Evolutionary conservation across 352 stramenopile species (phyloP), one percentile per base, ranked within the genome.

Genomic region (Pythium monospermum): DNA sequence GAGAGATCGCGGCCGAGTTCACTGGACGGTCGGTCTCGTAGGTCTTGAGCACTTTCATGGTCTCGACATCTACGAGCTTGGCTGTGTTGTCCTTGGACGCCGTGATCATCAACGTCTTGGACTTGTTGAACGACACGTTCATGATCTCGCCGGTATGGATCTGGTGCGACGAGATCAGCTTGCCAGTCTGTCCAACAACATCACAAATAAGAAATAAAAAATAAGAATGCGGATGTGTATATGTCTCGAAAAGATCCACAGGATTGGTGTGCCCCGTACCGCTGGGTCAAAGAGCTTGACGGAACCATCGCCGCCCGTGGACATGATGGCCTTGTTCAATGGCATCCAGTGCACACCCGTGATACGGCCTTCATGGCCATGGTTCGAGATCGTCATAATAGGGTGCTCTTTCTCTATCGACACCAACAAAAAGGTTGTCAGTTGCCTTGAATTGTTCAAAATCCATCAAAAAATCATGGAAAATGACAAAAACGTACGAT

Each of bases 11-110:
- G 3, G 94, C 95, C 67, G 97, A 97, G 76, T 99, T 99, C 13
- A 99, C 94, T 0, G 96, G 96, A 61, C 96, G 87, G 68, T 99
- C 97, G 16, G 95, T 99, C 61, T 97, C 91, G 83, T 99, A 99
- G 19, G 89, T 97, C 73, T 99, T 98, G 45, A 99, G 76, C 64
- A 98, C 86, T 63, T 97, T 92, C 33, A 98, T 70, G 47, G 95
- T 96, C 45, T 97, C 81, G 0, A 97, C 87, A 67, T 99, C 95
- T 61, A 97, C 87, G 37, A 99, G 61, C 73, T 98, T 99, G 56
- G 95, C 76, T 46, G 88, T 98, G 69, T 98, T 98, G 79, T 99
- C 97, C 42, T 97, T 97, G 33, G 90, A 98, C 47, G 86, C 90
- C 41, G 97, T 99, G 51, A 99, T 97, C 40, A 97, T 90, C 23